Percentiles rank a stretch among this genome's conserved stretches.
Evolutionary conservation across 2,329 filamentous ascomycete species (phyloP).

Genomic region (Pseudogymnoascus sp.): DNA sequence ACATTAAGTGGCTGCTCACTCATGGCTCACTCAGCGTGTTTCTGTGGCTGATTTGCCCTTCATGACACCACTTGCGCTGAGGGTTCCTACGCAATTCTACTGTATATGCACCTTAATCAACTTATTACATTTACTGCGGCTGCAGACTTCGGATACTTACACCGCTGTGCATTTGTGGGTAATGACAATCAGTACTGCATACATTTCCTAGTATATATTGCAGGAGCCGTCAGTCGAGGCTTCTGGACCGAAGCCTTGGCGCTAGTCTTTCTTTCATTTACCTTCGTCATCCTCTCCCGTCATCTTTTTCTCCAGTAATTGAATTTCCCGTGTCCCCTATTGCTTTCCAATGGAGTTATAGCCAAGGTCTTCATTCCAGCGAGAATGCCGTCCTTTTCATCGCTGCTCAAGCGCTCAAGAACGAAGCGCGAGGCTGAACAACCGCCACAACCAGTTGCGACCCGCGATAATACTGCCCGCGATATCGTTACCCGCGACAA

Average conservation of each 20-base stretch:
- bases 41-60: not conserved
- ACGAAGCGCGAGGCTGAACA: conserved; percentile 15
- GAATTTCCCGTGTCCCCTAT: not conserved
- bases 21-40: not conserved
- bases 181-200: not conserved
- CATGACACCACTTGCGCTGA: not conserved
- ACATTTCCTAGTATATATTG: not conserved
- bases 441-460: not conserved
- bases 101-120: not conserved
- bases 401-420: conserved; percentile 20
- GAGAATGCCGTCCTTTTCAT: conserved; percentile 23
- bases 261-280: not conserved
- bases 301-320: not conserved
- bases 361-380: not conserved
- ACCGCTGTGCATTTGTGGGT: not conserved
- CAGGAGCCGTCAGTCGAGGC: not conserved
- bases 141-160: not conserved
- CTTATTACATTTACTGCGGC: not conserved
- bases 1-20: not conserved
- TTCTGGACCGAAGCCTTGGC: conserved; percentile 5
- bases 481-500: not conserved
- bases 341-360: conserved; percentile 1
- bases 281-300: not conserved
- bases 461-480: not conserved
- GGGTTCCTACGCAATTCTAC: not conserved